These are phyloP conservation scores for Xylariaceae sp. DNA, from an alignment of 2,329 filamentous ascomycete genomes.

Conservation along the genomic window DNA sequence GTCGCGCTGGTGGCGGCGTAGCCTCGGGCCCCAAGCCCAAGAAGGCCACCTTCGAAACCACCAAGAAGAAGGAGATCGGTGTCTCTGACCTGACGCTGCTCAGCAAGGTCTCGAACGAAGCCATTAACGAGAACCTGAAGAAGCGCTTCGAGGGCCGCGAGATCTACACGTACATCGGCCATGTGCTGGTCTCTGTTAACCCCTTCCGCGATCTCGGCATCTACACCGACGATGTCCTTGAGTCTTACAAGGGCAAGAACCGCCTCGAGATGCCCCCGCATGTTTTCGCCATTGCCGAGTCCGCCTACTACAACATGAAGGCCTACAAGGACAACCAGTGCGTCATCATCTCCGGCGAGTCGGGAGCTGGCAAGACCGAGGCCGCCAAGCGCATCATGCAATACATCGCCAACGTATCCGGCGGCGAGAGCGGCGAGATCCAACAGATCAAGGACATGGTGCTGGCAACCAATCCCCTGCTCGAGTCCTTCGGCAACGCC, in stretches of 20 bases:
- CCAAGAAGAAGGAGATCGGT: slow-evolving; percentile 99
- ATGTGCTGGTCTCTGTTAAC: slow-evolving; percentile 98
- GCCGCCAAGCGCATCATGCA: slow-evolving; percentile 99
- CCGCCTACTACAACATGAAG: slow-evolving; percentile 99
- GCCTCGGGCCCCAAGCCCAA: slow-evolving; percentile 66
- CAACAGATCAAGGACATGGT: slow-evolving; percentile 99
- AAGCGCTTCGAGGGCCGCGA: slow-evolving; percentile 96
- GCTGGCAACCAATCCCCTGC: slow-evolving; percentile 91
- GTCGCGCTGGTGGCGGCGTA: slow-evolving; percentile 37
- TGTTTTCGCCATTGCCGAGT: slow-evolving; percentile 95
- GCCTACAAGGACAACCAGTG: slow-evolving; percentile 99
- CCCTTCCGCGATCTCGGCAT: slow-evolving; percentile 96
- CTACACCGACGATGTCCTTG: slow-evolving; percentile 91
- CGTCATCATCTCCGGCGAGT: slow-evolving; percentile 98
- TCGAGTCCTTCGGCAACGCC: slow-evolving; percentile 97
- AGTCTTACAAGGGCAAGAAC: slow-evolving; percentile 96
- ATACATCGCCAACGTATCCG: slow-evolving; percentile 97
- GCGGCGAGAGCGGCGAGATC: slow-evolving; percentile 79
- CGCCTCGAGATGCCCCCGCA: slow-evolving; percentile 91
- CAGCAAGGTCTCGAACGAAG: slow-evolving; percentile 98
- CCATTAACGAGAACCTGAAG: slow-evolving; percentile 98
- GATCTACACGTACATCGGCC: slow-evolving; percentile 99
- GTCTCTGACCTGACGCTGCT: slow-evolving; percentile 96
- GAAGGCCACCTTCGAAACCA: slow-evolving; percentile 93
- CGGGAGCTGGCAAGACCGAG: slow-evolving; percentile 96